Conservation (phyloP, 2,329 filamentous ascomycete species). For the Volutella citrinella region DNA sequence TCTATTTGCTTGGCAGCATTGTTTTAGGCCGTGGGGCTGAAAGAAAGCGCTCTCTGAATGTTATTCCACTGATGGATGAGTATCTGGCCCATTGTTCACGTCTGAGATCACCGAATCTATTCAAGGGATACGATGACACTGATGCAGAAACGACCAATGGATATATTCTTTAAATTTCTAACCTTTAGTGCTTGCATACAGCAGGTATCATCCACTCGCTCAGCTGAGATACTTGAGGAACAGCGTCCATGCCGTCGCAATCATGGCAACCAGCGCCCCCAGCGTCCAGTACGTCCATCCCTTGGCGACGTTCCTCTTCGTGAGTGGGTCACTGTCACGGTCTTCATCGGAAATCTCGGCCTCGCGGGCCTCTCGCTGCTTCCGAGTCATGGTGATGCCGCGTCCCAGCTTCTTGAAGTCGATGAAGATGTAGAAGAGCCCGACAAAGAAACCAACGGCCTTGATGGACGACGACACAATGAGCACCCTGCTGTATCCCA, state of each 20-base stretch:
- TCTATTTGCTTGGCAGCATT: too few relatives aligned
- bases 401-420: conserved; percentile 17
- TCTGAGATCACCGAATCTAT: too few relatives aligned
- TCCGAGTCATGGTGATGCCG: conserved; percentile 19
- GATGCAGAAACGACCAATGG: too few relatives aligned
- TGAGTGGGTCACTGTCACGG: conserved; percentile 15
- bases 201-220: too few relatives aligned
- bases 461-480: conserved; percentile 16
- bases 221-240: conserved; percentile 21
- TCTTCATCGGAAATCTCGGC: conserved; percentile 13
- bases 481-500: conserved; percentile 17
- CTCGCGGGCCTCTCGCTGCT: conserved; percentile 14
- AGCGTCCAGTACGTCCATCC: conserved; percentile 13
- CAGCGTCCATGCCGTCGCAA: conserved; percentile 14
- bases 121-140: too few relatives aligned
- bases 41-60: too few relatives aligned
- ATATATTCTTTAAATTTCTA: too few relatives aligned
- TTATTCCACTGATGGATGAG: too few relatives aligned
- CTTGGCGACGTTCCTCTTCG: conserved; percentile 10
- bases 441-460: conserved; percentile 15
- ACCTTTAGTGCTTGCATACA: too few relatives aligned
- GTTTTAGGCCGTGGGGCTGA: too few relatives aligned
- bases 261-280: conserved; percentile 12
- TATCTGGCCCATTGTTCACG: too few relatives aligned
- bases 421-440: conserved; percentile 17